Evolutionary conservation across 257 asterid genomes (phyloP).

Genomic region (Coffea eugenioides): DNA sequence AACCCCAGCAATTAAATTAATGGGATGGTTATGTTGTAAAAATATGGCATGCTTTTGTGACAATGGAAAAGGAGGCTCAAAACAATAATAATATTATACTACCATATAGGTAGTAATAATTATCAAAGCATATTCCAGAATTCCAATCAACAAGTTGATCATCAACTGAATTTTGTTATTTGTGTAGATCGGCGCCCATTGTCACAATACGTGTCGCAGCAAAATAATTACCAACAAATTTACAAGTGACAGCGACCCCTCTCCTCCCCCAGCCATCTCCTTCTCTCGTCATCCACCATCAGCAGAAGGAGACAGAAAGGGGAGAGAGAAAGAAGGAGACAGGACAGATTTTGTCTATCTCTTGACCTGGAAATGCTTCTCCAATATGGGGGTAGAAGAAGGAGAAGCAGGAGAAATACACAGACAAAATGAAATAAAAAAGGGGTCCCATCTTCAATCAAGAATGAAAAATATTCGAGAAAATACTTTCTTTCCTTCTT

Average conservation of each 20-base stretch:
- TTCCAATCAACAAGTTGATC: neutral
- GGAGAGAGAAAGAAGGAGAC: neutral
- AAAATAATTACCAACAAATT: neutral
- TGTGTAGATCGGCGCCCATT: neutral
- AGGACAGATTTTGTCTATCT: conserved; percentile 10
- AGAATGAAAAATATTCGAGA: conserved; percentile 2
- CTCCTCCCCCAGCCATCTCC: neutral
- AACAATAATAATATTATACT: too few species aligned
- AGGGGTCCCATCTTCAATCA: neutral
- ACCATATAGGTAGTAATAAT: too few species aligned
- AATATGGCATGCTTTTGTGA: too few species aligned
- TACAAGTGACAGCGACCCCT: neutral
- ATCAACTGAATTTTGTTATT: neutral
- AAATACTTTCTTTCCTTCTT: neutral
- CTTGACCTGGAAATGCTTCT: neutral
- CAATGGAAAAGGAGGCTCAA: neutral
- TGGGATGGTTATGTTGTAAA: too few species aligned
- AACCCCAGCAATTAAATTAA: too few species aligned
- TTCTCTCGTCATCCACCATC: neutral
- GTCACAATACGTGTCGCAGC: neutral
- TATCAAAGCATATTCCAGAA: neutral
- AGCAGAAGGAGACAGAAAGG: neutral
- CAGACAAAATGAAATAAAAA: neutral
- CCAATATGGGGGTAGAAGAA: neutral
- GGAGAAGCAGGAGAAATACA: neutral